A percentile compares a stretch with the other conserved stretches of the same genome.
Conservation (phyloP, 2,329 filamentous ascomycete genomes). For the Bipolaris cookei region DNA sequence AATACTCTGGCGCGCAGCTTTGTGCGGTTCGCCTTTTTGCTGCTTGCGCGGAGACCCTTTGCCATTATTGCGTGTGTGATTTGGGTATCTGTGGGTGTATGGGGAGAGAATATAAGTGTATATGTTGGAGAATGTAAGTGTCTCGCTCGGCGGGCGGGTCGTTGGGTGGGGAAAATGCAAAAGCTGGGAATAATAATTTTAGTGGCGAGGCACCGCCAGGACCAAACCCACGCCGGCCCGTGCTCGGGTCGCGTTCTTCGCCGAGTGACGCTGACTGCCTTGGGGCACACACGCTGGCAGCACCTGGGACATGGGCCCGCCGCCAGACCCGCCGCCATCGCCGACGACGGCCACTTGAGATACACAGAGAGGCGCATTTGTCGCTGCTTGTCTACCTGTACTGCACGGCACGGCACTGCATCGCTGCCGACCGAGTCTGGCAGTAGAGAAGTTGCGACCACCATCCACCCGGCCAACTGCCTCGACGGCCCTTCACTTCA, state of each 20-base stretch:
- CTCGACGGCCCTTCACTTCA: constrained; percentile 10
- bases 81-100: constrained; percentile 1
- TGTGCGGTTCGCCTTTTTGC: constrained; percentile 81
- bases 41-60: constrained; percentile 80
- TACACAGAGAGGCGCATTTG: constrained; percentile 2
- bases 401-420: constrained; percentile 6
- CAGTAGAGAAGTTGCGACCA: constrained; percentile 32
- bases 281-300: constrained; percentile 18
- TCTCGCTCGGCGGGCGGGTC: constrained; percentile 1
- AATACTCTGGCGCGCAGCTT: constrained; percentile 82
- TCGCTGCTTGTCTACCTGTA: background rate
- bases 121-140: background rate
- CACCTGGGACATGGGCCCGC: constrained; percentile 25
- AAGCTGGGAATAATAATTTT: constrained; percentile 26
- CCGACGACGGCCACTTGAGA: constrained; percentile 23
- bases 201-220: constrained; percentile 25
- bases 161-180: constrained; percentile 16
- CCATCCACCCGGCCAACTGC: constrained; percentile 18
- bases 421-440: constrained; percentile 5
- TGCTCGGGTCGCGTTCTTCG: constrained; percentile 28
- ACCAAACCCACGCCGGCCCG: constrained; percentile 17
- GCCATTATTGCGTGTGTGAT: constrained; percentile 69
- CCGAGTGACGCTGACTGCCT: constrained; percentile 40
- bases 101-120: constrained; percentile 1
- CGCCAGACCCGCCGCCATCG: constrained; percentile 34